Evolutionary conservation across 1,284 basidiomycete species (phyloP), one percentile per base, ranked within the genome.

Genomic region (Coniferiporia weirii): DNA sequence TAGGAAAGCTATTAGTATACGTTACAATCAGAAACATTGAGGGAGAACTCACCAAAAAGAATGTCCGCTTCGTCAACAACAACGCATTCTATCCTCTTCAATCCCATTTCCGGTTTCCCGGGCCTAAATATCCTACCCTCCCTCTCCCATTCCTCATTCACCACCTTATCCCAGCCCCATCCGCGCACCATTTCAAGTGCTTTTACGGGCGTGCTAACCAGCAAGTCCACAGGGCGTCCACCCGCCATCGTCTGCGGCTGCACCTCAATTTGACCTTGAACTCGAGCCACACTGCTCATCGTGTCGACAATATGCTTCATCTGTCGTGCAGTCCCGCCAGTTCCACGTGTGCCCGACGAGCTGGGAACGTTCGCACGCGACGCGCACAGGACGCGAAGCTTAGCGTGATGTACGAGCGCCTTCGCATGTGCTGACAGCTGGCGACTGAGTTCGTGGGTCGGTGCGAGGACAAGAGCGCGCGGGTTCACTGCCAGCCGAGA

Each of bases 51-150:
- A 89, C 91, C 91, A 57, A 94, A 87, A n/a, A 95, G 75, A 35
- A 95, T 83, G 68, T 96, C 93, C 0, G 93, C 91, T 69, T 96
- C 93, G 64, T 95, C 93, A 2, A 95, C 76, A 1, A 94, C 78
- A 5, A 95, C 83, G 90, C 91, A 95, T 66, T 94, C 89, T 0
- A 94, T 75, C 49, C 80, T 78, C 54, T 76, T 77, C 20, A 91
- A 71, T 0, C 81, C 76, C 69, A 89, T 78, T 65, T 83, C 78
- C 0, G 81, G 78, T 49, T 78, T 71, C 7, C 75, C 76, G 17
- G 76, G 66, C 54, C 68, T 71, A 52, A 72, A 75, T 45, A 67
- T 70, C 40, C 69, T 65, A 61, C 76, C 76, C 50, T 58, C 64
- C n/a, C 66, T 64, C 22, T 38, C 64, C 54, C 17, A 70, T 55